Evolutionary conservation across 306 rosid genomes (phyloP).

Genomic region (Lathyrus oleraceus): DNA sequence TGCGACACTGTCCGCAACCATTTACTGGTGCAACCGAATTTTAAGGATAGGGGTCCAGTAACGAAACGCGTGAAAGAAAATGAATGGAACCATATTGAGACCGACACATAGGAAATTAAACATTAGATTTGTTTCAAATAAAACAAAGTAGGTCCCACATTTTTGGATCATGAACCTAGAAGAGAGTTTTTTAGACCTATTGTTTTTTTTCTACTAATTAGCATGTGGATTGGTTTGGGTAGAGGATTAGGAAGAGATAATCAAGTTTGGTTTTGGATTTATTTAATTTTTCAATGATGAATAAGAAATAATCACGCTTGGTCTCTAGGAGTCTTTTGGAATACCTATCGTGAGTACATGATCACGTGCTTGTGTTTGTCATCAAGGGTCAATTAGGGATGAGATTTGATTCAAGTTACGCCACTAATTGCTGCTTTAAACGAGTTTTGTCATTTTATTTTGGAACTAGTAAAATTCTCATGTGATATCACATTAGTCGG

Average conservation of each 20-base stretch:
- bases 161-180: background rate
- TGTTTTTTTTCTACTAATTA: background rate
- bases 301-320: background rate
- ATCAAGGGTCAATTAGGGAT: background rate
- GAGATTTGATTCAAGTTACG: background rate
- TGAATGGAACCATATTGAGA: background rate
- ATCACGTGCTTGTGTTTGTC: conserved; percentile 10
- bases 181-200: background rate
- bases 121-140: background rate
- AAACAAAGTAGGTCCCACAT: conserved; percentile 30
- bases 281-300: background rate
- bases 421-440: background rate
- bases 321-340: background rate
- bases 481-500: no score
- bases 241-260: conserved; percentile 30
- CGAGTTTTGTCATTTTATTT: background rate
- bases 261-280: background rate
- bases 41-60: background rate
- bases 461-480: no score
- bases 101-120: conserved; percentile 4
- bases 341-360: background rate
- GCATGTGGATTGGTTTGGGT: conserved; percentile 7
- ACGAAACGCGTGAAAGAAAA: background rate
- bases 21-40: background rate
- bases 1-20: background rate